Evolutionary conservation across 2,329 filamentous ascomycete genomes (phyloP).

Genomic region (Penicillium sumatraense): DNA sequence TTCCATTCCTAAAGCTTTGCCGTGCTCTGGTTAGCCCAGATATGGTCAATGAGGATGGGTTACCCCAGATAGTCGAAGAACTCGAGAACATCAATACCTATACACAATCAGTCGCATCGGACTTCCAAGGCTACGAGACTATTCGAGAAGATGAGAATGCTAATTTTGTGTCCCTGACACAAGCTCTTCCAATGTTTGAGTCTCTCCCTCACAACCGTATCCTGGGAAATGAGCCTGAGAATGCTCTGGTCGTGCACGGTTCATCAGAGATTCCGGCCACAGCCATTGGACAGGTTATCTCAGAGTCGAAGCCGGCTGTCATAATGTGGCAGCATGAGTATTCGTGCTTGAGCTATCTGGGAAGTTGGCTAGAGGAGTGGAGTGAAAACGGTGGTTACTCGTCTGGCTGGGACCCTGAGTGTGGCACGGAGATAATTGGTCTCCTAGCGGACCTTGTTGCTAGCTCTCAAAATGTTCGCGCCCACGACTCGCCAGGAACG

Average conservation of each 20-base stretch:
- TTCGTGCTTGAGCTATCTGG: conserved; percentile 78
- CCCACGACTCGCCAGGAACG: conserved; percentile 40
- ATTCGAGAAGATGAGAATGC: conserved; percentile 84
- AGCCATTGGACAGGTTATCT: conserved; percentile 66
- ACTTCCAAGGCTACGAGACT: conserved; percentile 76
- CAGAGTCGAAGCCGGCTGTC: conserved; percentile 75
- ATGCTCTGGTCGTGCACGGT: conserved; percentile 40
- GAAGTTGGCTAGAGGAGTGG: conserved; percentile 64
- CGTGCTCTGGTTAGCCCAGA: conserved; percentile 63
- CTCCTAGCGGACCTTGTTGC: conserved; percentile 74
- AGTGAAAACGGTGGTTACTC: conserved; percentile 54
- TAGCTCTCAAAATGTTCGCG: conserved; percentile 36
- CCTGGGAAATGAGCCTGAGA: conserved; percentile 27
- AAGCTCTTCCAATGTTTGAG: conserved; percentile 57
- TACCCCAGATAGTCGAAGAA: conserved; percentile 62
- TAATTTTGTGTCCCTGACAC: conserved; percentile 72
- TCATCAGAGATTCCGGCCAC: conserved; percentile 43
- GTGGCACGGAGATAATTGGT: conserved; percentile 73
- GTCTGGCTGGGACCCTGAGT: conserved; percentile 60
- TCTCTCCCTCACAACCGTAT: conserved; percentile 30
- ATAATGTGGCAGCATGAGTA: conserved; percentile 76
- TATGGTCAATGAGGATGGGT: conserved; percentile 51
- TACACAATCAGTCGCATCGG: conserved; percentile 74
- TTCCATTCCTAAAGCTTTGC: conserved; percentile 75
- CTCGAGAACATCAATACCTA: conserved; percentile 73